Base-by-base conservation (phyloP, 768 basidiomycete genomes). In the Naganishia onofrii region DNA sequence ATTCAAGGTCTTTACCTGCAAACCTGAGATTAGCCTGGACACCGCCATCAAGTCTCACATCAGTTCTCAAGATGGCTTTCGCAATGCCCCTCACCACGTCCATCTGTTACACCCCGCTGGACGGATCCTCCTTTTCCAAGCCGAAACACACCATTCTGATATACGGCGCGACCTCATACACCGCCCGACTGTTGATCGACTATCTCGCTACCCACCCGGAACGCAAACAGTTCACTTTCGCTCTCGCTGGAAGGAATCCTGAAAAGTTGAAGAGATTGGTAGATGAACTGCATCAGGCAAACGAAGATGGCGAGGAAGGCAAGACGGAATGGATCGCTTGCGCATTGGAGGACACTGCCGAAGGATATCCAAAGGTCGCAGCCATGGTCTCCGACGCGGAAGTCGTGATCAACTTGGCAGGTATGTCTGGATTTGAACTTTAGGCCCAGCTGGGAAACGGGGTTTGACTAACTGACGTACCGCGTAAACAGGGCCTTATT, bases 171-270 rank as follows among this genome's bases (percentile, higher is more conserved):
- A 77, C 77, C 2, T 75, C 77, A 5, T 81, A 74, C 72, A 89
- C 89, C 1, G 92, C 91, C 2, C 83, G 85, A 31, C 85, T 91
- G 64, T 86, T 89, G 34, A 82, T 86, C 10, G 82, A 84, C 48
- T 91, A 93, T 80, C 86, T 96, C 32, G 81, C 83, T 1, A 73
- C 81, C 3, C 90, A 93, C 74, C 86, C 87, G 0, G 84, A 90
- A 65, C 83, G 81, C 3, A 72, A 77, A 1, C 73, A 76, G 21
- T 92, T 92, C 83, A 85, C 86, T 0, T 85, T 91, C 67, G 87
- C 86, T 21, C 78, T 92, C 34, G 89, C 86, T 23, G 92, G 87
- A 15, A 85, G 92, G 64, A 91, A 89, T 21, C 76, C 46, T 5
- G 31, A 38, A 6, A 72, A 67, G 57, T 28, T 78, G 26, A 67